Base-by-base conservation (phyloP, 2,329 filamentous ascomycete genomes). In the Ophiostoma himal-ulmi region DNA sequence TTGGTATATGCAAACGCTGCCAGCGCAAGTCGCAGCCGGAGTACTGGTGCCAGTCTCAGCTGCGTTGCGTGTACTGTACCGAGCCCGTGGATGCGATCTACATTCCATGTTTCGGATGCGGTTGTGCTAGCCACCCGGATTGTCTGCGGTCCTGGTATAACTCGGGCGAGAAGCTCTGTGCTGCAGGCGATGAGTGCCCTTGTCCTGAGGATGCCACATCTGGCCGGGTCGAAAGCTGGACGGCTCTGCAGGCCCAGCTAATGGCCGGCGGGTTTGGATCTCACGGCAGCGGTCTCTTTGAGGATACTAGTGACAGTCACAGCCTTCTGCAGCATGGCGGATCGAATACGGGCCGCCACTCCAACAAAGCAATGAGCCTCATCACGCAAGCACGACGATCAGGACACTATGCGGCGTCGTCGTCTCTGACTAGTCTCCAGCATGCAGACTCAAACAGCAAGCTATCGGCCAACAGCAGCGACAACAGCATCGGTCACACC, bases 151-250 rank as follows among this genome's bases (percentile, higher is more conserved):
- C 87, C 75, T 88, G 86, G 86, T 85, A 87, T 73, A 82, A 80
- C 7, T 82, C 82, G 6, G 85, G 85, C 30, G 85, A 88, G 76
- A 83, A 79, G 1, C 78, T 83, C 66, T 90, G 88, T 70, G 86
- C 88, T 0, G 87, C 86, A 0, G 88, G 87, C 1, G 88, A 89
- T 75, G 88, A 89, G 75, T 90, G 88, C 75, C 81, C 85, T 71
- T 90, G 88, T 74, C 81, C 84, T 0, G 81, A 84, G 17, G 84
- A 88, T 73, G 86, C 87, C 0, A 81, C 80, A 70, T 82, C 80
- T 66, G 87, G 86, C 0, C 81, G 86, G 57, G 83, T 89, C 10
- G 88, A 89, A 76, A 86, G 85, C 26, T 88, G 87, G 85, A 83
- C 84, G 0, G 86, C 85, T 3, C 81, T 86, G 78, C 81, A 83